Conservation (phyloP, 306 rosid genomes). For the Quercus gilva region DNA sequence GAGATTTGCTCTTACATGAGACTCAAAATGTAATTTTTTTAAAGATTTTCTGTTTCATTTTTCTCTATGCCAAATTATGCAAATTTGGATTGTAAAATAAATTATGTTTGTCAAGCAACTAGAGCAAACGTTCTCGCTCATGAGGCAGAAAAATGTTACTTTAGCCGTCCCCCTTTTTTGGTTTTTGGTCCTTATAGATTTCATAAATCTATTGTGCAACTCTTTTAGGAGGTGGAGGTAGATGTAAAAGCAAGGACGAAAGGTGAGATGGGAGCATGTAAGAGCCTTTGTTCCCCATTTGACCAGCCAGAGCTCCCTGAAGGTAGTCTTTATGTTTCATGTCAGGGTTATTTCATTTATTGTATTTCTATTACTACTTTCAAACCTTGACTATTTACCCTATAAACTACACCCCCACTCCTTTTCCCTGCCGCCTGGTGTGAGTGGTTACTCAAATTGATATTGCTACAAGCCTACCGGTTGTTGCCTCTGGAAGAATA, state of each 20-base stretch:
- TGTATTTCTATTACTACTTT: not conserved
- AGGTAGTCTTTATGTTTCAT: conserved; percentile 46
- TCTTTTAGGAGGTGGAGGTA: conserved; percentile 69
- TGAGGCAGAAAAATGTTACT: not conserved
- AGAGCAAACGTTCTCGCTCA: not conserved
- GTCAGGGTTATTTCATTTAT: too few species aligned
- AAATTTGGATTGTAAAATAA: not conserved
- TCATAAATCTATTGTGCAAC: conserved; percentile 1
- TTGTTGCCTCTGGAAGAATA: not conserved
- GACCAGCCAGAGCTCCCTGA: conserved; percentile 92
- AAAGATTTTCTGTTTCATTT: not conserved
- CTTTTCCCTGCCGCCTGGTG: too few species aligned
- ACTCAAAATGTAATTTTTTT: not conserved
- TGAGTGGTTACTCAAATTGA: not conserved
- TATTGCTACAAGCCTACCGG: not conserved
- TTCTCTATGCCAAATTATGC: not conserved
- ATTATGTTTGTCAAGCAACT: not conserved
- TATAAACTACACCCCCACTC: not conserved
- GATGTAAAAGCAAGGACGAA: conserved; percentile 88
- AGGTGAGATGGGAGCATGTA: conserved; percentile 94
- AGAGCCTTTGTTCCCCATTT: conserved; percentile 87
- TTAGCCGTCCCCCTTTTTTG: not conserved
- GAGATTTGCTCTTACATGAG: not conserved
- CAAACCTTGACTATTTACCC: not conserved
- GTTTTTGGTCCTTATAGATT: not conserved